Conservation (phyloP, 2,329 filamentous ascomycete species). For the Colletotrichum sojae region DNA sequence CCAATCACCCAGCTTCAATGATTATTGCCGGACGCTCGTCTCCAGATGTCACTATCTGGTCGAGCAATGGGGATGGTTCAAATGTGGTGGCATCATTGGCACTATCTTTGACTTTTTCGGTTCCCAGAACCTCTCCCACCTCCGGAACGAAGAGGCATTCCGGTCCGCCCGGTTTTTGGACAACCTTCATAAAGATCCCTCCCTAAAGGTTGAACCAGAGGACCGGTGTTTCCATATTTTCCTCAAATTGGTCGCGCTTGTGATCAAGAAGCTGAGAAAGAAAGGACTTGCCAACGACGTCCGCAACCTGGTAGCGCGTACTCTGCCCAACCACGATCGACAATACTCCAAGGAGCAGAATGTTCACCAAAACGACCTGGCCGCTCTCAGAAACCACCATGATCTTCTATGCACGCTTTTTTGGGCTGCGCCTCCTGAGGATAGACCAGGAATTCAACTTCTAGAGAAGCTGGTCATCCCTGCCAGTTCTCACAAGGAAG, state of each 20-base stretch:
- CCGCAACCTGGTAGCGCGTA: slow-evolving; percentile 72
- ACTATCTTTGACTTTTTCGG: slow-evolving; percentile 79
- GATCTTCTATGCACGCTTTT: slow-evolving; percentile 77
- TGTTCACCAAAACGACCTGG: slow-evolving; percentile 72
- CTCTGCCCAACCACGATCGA: slow-evolving; percentile 76
- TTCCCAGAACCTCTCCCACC: slow-evolving; percentile 71
- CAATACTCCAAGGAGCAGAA: slow-evolving; percentile 75
- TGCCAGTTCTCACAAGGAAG: slow-evolving; percentile 75
- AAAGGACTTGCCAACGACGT: slow-evolving; percentile 69
- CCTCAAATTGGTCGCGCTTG: slow-evolving; percentile 73
- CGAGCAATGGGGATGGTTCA: slow-evolving; percentile 76
- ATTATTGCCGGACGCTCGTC: slow-evolving; percentile 73
- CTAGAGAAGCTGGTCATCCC: slow-evolving; percentile 73
- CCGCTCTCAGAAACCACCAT: slow-evolving; percentile 77
- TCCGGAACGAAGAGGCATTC: slow-evolving; percentile 76
- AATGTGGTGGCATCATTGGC: slow-evolving; percentile 69
- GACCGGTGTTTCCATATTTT: slow-evolving; percentile 79
- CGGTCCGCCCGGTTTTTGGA: slow-evolving; percentile 74
- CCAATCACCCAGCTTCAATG: slow-evolving; percentile 74
- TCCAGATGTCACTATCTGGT: slow-evolving; percentile 75
- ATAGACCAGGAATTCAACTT: slow-evolving; percentile 67
- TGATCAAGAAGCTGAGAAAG: slow-evolving; percentile 66
- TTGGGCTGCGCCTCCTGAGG: slow-evolving; percentile 71
- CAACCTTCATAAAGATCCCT: slow-evolving; percentile 62
- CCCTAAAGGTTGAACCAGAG: slow-evolving; percentile 64